A percentile compares a stretch with the other conserved stretches of the same genome.
phyloP scores from a whole-genome alignment of 2,329 filamentous ascomycete species.

The Penicillium thymicola region DNA sequence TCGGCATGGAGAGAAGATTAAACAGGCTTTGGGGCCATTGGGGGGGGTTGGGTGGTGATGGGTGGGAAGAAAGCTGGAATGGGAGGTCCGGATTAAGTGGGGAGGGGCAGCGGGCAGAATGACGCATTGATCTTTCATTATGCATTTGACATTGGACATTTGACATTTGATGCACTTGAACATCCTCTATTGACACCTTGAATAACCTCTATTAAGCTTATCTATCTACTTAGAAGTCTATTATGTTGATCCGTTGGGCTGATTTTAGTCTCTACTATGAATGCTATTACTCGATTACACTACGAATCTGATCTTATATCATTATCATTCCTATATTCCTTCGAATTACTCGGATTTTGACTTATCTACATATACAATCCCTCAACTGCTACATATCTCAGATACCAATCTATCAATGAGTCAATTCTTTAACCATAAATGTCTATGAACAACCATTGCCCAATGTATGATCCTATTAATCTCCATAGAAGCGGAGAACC shows the following conservation, averaged over 20 bases:
- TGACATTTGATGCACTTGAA: not conserved
- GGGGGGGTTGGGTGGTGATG: conserved; percentile 17
- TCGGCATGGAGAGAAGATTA: conserved; percentile 67
- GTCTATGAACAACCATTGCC: not conserved
- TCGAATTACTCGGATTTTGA: not conserved
- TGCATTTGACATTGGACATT: not conserved
- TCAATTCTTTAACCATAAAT: not conserved
- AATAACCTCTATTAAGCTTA: not conserved
- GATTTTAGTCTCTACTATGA: not conserved
- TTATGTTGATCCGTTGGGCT: not conserved
- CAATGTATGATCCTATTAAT: not conserved
- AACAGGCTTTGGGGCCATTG: conserved; percentile 7
- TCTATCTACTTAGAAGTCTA: not conserved
- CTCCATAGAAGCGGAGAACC: conserved; percentile 13
- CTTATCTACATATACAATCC: not conserved
- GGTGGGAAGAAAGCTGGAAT: conserved; percentile 25
- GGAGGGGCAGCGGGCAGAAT: conserved; percentile 25
- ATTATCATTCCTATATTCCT: not conserved
- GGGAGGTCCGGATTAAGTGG: conserved; percentile 23
- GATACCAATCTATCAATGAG: not conserved
- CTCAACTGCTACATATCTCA: not conserved
- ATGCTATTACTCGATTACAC: not conserved
- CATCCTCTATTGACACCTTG: too few relatives aligned
- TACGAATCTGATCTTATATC: not conserved
- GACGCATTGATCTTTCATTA: conserved; percentile 25